Evolutionary conservation across 73 alveolate genomes (phyloP).

Genomic region (Diophrys sp.): DNA sequence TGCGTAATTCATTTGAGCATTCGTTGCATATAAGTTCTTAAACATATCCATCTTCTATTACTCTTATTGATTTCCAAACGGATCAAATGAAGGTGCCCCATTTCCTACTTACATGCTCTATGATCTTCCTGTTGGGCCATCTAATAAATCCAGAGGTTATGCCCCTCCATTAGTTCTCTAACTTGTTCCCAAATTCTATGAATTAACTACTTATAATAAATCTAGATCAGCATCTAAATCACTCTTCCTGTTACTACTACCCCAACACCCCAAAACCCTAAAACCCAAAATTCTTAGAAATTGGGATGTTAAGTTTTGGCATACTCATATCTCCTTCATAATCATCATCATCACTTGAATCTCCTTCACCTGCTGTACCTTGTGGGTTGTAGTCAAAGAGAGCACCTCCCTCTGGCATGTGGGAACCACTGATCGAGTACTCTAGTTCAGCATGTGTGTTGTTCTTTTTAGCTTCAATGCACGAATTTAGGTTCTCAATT

Average conservation of each 20-base stretch:
- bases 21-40: background rate
- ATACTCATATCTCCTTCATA: background rate
- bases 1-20: background rate
- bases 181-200: background rate
- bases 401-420: background rate
- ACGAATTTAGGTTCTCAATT: background rate
- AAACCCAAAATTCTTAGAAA: too few species aligned
- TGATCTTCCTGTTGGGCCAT: background rate
- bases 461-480: background rate
- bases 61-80: background rate
- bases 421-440: background rate
- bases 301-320: too few species aligned
- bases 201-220: background rate
- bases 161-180: background rate
- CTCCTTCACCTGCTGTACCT: background rate
- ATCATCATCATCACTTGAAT: background rate
- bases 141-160: background rate
- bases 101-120: too few species aligned
- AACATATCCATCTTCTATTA: background rate
- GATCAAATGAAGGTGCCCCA: background rate
- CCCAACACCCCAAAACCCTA: too few species aligned
- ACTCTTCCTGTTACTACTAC: background rate
- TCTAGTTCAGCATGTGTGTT: background rate
- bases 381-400: background rate
- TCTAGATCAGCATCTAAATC: background rate